Evolutionary conservation across 176 grass and related monocot species (phyloP).

Genomic region (Areca catechu): DNA sequence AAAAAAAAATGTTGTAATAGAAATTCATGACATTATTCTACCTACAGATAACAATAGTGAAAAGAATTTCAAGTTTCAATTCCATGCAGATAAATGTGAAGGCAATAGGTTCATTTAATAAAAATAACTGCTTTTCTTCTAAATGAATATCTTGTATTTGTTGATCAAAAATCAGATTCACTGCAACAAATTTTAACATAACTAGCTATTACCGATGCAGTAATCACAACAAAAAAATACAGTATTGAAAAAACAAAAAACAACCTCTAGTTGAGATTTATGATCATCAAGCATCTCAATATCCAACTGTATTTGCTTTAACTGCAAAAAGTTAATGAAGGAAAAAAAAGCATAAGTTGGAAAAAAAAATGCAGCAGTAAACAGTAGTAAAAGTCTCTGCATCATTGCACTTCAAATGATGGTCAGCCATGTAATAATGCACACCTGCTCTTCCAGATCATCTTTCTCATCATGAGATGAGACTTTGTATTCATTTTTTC

Average conservation of each 20-base stretch:
- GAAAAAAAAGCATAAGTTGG: not conserved
- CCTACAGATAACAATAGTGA: too few species aligned
- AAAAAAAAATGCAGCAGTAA: not conserved
- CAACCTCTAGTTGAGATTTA: slow-evolving; percentile 64
- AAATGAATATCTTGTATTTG: too few species aligned
- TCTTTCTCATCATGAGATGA: slow-evolving; percentile 52
- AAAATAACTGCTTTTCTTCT: too few species aligned
- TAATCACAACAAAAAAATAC: too few species aligned
- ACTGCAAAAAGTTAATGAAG: slow-evolving; percentile 15
- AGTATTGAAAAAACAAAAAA: slow-evolving; percentile 8
- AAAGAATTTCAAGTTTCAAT: too few species aligned
- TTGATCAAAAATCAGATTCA: too few species aligned
- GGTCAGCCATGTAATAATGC: slow-evolving; percentile 1
- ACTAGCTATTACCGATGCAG: too few species aligned
- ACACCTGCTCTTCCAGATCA: slow-evolving; percentile 45
- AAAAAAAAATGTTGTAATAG: too few species aligned
- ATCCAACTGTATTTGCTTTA: slow-evolving; percentile 54
- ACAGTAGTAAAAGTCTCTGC: not conserved
- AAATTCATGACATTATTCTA: too few species aligned
- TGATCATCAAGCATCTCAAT: slow-evolving; percentile 55
- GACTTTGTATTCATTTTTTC: slow-evolving; percentile 24
- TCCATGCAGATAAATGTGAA: too few species aligned
- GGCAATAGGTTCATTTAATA: too few species aligned
- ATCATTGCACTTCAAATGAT: not conserved
- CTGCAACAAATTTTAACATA: too few species aligned